Conservation (phyloP, 108 stramenopile genomes). For the Nannochloropsis granulata region DNA sequence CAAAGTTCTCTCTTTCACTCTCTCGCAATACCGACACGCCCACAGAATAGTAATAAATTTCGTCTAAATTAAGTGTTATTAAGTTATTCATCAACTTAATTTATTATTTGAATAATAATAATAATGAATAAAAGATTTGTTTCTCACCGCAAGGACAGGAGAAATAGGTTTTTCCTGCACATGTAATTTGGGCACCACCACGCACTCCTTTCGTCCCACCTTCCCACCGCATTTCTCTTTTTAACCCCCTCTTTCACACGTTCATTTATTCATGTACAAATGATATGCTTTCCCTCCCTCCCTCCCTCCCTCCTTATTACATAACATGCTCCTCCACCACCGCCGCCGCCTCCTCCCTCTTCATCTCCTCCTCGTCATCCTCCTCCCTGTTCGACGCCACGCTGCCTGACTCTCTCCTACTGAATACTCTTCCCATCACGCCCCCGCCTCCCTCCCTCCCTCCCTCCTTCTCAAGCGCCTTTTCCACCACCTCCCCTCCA, state of each 20-base stretch:
- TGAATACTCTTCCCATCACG: neutral
- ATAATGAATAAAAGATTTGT: neutral
- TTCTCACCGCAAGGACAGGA: too few species aligned
- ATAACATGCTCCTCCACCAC: neutral
- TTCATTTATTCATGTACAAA: too few species aligned
- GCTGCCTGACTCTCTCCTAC: neutral
- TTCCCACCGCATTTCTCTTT: too few species aligned
- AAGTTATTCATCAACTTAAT: neutral
- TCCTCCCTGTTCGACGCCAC: neutral
- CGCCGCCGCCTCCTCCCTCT: neutral
- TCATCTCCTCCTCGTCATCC: neutral
- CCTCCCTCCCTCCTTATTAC: neutral
- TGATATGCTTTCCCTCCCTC: neutral
- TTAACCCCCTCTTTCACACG: too few species aligned
- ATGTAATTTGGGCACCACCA: too few species aligned
- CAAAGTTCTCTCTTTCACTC: too few species aligned
- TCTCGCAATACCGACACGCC: too few species aligned
- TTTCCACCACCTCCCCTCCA: neutral
- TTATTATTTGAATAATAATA: neutral
- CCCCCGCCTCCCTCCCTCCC: neutral
- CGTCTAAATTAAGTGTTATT: too few species aligned
- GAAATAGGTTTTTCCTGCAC: too few species aligned
- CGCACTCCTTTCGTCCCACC: too few species aligned
- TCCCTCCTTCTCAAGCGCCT: neutral
- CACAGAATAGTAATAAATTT: too few species aligned